Percentiles rank a stretch among this genome's conserved stretches.
phyloP scores from a whole-genome alignment of 306 rosid genomes.

The Datisca glomerata region DNA sequence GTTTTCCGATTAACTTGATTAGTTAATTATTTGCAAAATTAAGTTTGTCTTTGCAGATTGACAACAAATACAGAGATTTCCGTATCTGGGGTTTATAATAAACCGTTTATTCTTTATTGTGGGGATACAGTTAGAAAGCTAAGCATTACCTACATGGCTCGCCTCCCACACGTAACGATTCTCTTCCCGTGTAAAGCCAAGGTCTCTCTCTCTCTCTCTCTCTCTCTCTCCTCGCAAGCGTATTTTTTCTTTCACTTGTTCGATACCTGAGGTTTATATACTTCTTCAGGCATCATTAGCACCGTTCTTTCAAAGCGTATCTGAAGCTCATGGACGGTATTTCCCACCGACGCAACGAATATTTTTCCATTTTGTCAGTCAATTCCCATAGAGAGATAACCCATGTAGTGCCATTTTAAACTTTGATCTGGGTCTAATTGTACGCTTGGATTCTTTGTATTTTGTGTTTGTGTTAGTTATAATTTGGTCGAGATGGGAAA shows the following conservation, averaged over 20 bases:
- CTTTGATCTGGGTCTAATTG: too few relatives aligned
- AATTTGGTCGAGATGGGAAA: background rate
- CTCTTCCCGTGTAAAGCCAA: background rate
- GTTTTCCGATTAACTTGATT: too few relatives aligned
- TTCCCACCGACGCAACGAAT: background rate
- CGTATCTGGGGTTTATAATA: too few relatives aligned
- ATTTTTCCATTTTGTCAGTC: background rate
- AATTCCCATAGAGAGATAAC: too few relatives aligned
- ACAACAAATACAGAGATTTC: too few relatives aligned
- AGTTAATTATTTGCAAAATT: too few relatives aligned
- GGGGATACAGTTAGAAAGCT: too few relatives aligned
- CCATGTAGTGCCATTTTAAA: background rate
- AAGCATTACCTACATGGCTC: background rate
- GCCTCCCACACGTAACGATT: background rate
- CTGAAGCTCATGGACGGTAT: slow-evolving; percentile 38
- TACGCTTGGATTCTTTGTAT: too few relatives aligned
- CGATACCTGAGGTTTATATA: background rate
- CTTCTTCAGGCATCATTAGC: slow-evolving; percentile 14
- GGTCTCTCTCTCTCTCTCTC: too few relatives aligned
- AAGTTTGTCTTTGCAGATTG: too few relatives aligned
- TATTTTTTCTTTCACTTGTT: background rate
- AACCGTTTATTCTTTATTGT: too few relatives aligned
- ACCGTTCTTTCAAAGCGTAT: slow-evolving; percentile 16
- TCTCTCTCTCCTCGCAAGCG: too few relatives aligned
- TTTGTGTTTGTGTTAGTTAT: background rate